Conservation (phyloP, 2,329 filamentous ascomycete species). For the Monilinia polystroma region DNA sequence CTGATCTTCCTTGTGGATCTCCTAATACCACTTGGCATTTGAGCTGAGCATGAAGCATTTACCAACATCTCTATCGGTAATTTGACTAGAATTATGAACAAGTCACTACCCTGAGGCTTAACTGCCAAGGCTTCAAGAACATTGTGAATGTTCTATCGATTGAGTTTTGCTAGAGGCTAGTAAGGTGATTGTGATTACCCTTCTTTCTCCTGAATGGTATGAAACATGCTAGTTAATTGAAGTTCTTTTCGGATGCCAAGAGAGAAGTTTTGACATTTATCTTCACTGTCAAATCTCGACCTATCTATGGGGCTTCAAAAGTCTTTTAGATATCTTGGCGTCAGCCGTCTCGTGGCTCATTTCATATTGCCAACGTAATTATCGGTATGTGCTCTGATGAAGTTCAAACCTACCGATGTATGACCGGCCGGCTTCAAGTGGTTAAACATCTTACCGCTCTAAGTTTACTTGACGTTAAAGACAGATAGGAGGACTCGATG, state of each 20-base stretch:
- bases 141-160: no score
- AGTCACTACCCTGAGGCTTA: no score
- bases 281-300: neutral
- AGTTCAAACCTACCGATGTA: neutral
- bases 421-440: neutral
- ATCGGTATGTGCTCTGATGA: neutral
- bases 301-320: no score
- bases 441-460: neutral
- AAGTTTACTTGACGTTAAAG: neutral
- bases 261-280: neutral
- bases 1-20: neutral
- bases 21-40: slow-evolving; percentile 5
- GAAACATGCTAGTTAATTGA: no score
- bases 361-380: neutral
- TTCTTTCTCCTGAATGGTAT: no score
- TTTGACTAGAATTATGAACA: neutral
- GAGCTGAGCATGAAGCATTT: neutral
- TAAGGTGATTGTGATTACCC: no score
- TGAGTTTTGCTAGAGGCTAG: no score
- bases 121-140: no score
- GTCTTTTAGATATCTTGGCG: neutral
- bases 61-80: neutral
- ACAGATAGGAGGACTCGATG: no score
- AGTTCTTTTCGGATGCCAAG: neutral
- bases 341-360: neutral